A percentile compares a stretch with the other conserved stretches of the same genome.
Evolutionary conservation across 495 filamentous ascomycete species (phyloP).

Genomic region (Penicillium soppii): DNA sequence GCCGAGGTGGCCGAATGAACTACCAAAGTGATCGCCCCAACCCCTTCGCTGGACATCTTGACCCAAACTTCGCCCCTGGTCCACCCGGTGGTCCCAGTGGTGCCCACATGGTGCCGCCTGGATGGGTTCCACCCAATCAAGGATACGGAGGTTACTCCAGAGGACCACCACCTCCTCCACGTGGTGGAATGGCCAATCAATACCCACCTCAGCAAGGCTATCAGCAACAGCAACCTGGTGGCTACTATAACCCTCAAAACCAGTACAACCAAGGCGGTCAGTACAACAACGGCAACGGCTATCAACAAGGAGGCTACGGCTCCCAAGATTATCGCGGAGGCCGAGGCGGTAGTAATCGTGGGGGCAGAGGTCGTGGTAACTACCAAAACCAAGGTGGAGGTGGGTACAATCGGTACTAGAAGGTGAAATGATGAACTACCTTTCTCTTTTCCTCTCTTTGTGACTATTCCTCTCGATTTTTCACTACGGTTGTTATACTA

Average conservation of each 20-base stretch:
- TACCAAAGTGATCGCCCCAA: conserved; percentile 48
- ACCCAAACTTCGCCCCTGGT: conserved; percentile 46
- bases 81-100: conserved; percentile 27
- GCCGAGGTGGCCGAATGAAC: conserved; percentile 54
- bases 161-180: conserved; percentile 43
- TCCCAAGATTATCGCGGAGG: conserved; percentile 27
- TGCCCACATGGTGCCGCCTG: conserved; percentile 32
- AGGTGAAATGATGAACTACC: not conserved
- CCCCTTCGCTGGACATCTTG: conserved; percentile 54
- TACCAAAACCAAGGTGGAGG: conserved; percentile 25
- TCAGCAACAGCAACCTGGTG: conserved; percentile 17
- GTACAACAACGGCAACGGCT: conserved; percentile 22
- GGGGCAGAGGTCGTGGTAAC: conserved; percentile 30
- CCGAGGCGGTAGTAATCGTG: conserved; percentile 25
- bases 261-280: conserved; percentile 29
- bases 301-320: conserved; percentile 22
- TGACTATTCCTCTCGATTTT: conserved; percentile 9
- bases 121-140: conserved; percentile 38
- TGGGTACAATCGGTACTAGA: conserved; percentile 43
- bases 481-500: conserved; percentile 4
- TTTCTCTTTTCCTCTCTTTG: conserved; percentile 10
- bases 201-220: conserved; percentile 29
- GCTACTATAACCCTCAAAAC: conserved; percentile 27
- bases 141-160: conserved; percentile 35
- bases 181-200: conserved; percentile 33